phyloP scores from a whole-genome alignment of 192 early-diverging fungal genomes.

The Coemansia sp. region DNA sequence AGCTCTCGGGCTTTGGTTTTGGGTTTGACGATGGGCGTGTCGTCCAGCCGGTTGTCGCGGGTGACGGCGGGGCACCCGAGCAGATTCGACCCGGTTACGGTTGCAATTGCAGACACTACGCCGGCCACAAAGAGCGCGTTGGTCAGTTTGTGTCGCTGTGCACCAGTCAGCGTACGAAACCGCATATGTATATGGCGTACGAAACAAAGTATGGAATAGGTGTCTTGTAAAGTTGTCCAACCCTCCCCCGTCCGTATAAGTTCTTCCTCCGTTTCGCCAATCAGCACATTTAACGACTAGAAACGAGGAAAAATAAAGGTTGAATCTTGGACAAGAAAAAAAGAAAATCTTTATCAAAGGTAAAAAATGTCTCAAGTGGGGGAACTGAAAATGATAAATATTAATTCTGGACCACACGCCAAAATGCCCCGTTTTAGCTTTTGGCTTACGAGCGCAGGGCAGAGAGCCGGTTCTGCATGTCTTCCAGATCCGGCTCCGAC shows the following conservation, averaged over 20 bases:
- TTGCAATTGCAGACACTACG: conserved; percentile 41
- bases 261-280: not conserved
- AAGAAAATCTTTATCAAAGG: not conserved
- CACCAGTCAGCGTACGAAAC: conserved; percentile 49
- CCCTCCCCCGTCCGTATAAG: too few relatives aligned
- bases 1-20: not conserved
- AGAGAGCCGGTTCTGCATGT: conserved; percentile 84
- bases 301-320: not conserved
- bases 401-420: too few relatives aligned
- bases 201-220: not conserved
- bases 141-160: conserved; percentile 47
- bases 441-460: conserved; percentile 60
- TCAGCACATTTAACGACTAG: not conserved
- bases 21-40: not conserved
- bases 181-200: conserved; percentile 19
- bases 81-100: conserved; percentile 49
- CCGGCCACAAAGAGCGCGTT: conserved; percentile 50
- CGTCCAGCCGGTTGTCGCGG: conserved; percentile 38
- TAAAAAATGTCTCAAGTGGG: too few relatives aligned
- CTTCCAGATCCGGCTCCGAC: conserved; percentile 73
- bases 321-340: not conserved
- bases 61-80: conserved; percentile 51
- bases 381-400: too few relatives aligned
- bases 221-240: too few relatives aligned
- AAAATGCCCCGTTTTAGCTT: too few relatives aligned